Percentiles rank a stretch among this genome's conserved stretches.
Conservation (phyloP, 2,329 filamentous ascomycete genomes). For the Emmonsia crescens region DNA sequence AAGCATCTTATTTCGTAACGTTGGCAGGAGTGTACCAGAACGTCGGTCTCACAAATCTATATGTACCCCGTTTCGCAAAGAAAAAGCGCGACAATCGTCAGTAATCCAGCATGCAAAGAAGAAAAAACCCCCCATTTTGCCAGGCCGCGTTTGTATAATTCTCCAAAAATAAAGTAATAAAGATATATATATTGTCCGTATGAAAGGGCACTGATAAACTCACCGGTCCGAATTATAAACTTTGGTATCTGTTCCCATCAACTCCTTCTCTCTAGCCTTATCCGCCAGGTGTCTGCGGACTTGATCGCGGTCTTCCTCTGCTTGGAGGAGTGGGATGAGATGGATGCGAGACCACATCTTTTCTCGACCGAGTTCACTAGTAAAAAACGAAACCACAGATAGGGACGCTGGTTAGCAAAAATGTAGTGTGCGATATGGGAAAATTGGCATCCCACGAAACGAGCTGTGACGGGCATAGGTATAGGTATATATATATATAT, state of each 20-base stretch:
- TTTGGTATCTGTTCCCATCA: slow-evolving; percentile 72
- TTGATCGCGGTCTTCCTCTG: slow-evolving; percentile 92
- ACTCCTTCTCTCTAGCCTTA: slow-evolving; percentile 78
- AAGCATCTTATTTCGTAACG: slow-evolving; percentile 42
- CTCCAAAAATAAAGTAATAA: no score
- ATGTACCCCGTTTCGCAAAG: neutral
- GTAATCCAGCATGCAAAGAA: slow-evolving; percentile 5
- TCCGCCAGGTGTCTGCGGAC: slow-evolving; percentile 79
- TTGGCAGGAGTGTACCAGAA: slow-evolving; percentile 61
- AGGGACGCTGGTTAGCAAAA: neutral
- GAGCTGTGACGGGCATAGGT: neutral
- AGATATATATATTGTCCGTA: neutral
- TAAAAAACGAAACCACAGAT: neutral
- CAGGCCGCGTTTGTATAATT: neutral
- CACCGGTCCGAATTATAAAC: slow-evolving; percentile 85
- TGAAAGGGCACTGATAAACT: slow-evolving; percentile 22
- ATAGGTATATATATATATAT: neutral
- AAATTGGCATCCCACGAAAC: no score
- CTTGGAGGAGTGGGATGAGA: slow-evolving; percentile 84
- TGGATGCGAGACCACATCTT: slow-evolving; percentile 98
- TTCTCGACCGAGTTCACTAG: slow-evolving; percentile 82
- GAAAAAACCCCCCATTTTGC: neutral
- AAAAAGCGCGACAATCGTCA: neutral
- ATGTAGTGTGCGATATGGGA: neutral
- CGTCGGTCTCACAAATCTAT: slow-evolving; percentile 70